A percentile compares a stretch with the other conserved stretches of the same genome.
phyloP scores from a whole-genome alignment of 345 rosid species.

The Acer negundo region DNA sequence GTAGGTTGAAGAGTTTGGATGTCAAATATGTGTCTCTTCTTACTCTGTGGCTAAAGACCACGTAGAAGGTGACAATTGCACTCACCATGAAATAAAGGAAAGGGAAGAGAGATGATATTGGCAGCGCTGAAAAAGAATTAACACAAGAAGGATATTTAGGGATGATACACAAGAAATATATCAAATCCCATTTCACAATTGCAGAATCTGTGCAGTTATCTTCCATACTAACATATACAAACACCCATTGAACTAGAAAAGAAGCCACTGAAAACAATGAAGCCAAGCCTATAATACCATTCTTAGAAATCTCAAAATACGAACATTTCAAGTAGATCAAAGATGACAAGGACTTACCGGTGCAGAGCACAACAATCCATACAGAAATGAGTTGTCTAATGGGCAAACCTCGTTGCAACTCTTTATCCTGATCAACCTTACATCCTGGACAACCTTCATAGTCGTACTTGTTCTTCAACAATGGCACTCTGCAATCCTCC shows the following conservation, averaged over 20 bases:
- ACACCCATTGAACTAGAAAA: not conserved
- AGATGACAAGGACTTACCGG: constrained; percentile 36
- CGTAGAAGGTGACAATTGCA: not conserved
- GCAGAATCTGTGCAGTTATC: too few relatives aligned
- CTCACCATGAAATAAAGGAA: constrained; percentile 94
- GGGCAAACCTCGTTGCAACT: constrained; percentile 58
- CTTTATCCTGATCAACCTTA: constrained; percentile 62
- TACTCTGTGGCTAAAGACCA: not conserved
- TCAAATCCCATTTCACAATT: too few relatives aligned
- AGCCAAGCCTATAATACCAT: not conserved
- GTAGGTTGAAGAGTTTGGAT: too few relatives aligned
- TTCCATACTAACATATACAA: too few relatives aligned
- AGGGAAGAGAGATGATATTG: constrained; percentile 85
- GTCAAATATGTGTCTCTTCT: not conserved
- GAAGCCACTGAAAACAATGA: not conserved
- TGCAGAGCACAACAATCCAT: constrained; percentile 76
- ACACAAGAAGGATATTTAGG: not conserved
- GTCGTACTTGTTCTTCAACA: constrained; percentile 59
- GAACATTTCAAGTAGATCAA: not conserved
- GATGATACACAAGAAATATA: not conserved
- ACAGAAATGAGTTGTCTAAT: constrained; percentile 51
- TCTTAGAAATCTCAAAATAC: not conserved
- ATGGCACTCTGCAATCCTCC: constrained; percentile 38
- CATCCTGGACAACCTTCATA: constrained; percentile 84
- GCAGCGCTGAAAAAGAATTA: constrained; percentile 67